These are phyloP conservation scores for Lasiosphaeria ovina DNA, from an alignment of 495 filamentous ascomycete species.

Conservation along the genomic window DNA sequence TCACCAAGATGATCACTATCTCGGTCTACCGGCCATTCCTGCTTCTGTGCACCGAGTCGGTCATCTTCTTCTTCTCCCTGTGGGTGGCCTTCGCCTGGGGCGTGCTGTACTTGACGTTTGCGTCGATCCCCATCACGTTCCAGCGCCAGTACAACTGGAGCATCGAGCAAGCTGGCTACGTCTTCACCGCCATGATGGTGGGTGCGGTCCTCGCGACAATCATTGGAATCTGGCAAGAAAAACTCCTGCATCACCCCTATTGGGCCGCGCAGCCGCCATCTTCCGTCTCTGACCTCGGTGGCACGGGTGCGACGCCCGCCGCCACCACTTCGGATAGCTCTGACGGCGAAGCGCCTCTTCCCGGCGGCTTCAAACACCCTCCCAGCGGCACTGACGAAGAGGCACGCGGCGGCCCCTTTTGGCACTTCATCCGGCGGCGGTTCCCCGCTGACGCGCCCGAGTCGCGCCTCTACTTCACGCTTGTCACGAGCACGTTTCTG, in stretches of 20 bases:
- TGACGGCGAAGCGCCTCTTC: no score
- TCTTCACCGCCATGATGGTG: conserved; percentile 72
- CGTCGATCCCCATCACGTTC: conserved; percentile 77
- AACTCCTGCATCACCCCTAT: conserved; percentile 40
- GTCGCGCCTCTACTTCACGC: conserved; percentile 78
- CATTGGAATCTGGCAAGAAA: conserved; percentile 72
- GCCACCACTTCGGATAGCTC: no score
- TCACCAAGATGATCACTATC: conserved; percentile 69
- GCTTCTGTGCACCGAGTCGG: conserved; percentile 83
- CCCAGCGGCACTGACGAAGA: neutral
- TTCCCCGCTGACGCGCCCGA: conserved; percentile 63
- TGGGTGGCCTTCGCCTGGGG: conserved; percentile 93
- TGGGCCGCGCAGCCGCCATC: conserved; percentile 24
- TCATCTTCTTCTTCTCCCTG: conserved; percentile 91
- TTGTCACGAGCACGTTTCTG: conserved; percentile 61
- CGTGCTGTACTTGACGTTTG: conserved; percentile 80
- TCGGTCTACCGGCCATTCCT: conserved; percentile 81
- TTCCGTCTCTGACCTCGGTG: neutral
- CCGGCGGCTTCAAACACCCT: no score
- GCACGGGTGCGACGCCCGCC: neutral
- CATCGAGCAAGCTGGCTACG: conserved; percentile 62
- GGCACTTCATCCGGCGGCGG: conserved; percentile 36
- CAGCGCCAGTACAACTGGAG: conserved; percentile 65
- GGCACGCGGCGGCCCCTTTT: conserved; percentile 28
- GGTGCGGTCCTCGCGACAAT: conserved; percentile 66